Evolutionary conservation across 352 stramenopile species (phyloP), one percentile per base, ranked within the genome.

Genomic region (Elongisporangium anandrum): DNA sequence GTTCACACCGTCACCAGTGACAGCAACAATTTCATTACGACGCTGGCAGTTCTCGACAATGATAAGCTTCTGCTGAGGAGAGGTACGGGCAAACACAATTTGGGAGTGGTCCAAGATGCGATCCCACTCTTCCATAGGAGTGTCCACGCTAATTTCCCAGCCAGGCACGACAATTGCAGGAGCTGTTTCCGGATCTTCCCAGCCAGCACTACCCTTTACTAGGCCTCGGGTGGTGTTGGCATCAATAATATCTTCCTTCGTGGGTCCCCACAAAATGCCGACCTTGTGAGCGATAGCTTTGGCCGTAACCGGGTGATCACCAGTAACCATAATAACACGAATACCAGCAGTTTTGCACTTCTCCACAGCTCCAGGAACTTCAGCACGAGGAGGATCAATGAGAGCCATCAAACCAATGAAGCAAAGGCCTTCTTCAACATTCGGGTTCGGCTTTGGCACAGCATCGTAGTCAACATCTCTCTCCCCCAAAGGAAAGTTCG

Each of bases 1-100:
- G 65, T 99, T 99, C 15, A 99, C 97, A 71, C 97, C 97, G 70
- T 99, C 97, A 24, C 97, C 97, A n/a, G 95, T 99, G 64, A 99
- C 95, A 13, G 90, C 93, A 7, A 97, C 88, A 34, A 98, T 90
- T 41, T 97, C 80, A 9, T 90, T 92, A 22, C 68, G 69, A 15
- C 83, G 72, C 65, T 97, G 85, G 56, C 81, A 87, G 56, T 95
- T 92, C 49, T 97, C 87, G 4, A 99, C 96, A 66, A 99, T 98
- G 54, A 87, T 85, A 7, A 98, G 73, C 78, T 98, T 98, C 59
- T 98, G 85, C 63, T 98, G 78, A 9, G 97, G 96, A 15, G 88
- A 97, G 2, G 95, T 96, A 60, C 96, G 88, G 13, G 96, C 96
- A 68, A 99, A 99, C 16, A 99, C 95, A 53, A 98, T 90, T 66